Percentiles rank a stretch among this genome's conserved stretches.
Evolutionary conservation across 306 rosid species (phyloP).

Genomic region (Gillenia trifoliata): DNA sequence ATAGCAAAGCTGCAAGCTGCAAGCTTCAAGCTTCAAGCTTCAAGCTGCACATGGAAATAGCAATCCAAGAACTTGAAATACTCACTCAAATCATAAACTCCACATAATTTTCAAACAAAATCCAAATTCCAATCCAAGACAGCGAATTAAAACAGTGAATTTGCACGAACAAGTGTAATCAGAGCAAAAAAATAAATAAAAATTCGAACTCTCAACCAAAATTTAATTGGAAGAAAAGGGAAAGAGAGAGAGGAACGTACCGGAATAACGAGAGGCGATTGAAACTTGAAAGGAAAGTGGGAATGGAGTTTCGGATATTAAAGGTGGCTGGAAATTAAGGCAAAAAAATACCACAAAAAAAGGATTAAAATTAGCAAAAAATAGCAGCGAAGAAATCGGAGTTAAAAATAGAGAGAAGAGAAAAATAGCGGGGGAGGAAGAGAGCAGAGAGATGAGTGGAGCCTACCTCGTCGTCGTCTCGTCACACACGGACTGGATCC

Average conservation of each 20-base stretch:
- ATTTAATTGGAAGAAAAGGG: background rate
- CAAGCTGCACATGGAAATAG: background rate
- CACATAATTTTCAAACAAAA: background rate
- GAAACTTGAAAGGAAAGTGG: constrained; percentile 10
- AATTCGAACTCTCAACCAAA: background rate
- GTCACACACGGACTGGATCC: constrained; percentile 35
- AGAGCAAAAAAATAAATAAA: background rate
- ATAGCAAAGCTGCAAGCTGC: background rate
- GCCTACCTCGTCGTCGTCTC: constrained; percentile 40
- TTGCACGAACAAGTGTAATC: background rate
- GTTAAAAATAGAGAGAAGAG: constrained; percentile 41
- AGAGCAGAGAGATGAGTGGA: constrained; percentile 39
- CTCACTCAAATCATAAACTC: background rate
- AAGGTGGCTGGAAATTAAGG: constrained; percentile 10
- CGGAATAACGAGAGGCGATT: constrained; percentile 28
- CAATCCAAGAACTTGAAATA: background rate
- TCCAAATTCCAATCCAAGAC: background rate
- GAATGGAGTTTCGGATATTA: constrained; percentile 16
- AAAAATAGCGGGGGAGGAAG: constrained; percentile 26
- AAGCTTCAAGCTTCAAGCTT: background rate
- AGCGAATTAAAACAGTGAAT: constrained; percentile 2
- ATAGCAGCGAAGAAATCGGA: constrained; percentile 14
- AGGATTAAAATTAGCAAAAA: constrained; percentile 18
- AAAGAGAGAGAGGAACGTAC: constrained; percentile 30
- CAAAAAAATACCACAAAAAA: background rate